These are phyloP conservation scores for Lindgomyces ingoldianus DNA, from an alignment of 495 filamentous ascomycete genomes.

Conservation along the genomic window DNA sequence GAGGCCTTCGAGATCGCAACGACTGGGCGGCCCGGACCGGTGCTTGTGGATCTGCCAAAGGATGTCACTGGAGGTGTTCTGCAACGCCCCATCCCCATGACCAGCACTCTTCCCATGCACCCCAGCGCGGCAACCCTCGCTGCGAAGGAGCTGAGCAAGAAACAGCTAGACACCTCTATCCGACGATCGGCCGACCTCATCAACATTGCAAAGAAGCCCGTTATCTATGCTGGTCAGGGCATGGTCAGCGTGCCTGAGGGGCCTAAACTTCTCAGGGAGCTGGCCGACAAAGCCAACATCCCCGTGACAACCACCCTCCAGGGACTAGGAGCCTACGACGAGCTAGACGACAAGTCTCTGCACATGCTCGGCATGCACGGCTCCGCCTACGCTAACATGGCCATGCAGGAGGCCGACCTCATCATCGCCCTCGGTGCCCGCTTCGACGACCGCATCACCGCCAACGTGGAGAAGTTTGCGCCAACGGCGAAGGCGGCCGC, in stretches of 20 bases:
- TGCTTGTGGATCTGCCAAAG: conserved; percentile 77
- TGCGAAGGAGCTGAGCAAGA: conserved; percentile 58
- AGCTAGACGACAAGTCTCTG: conserved; percentile 72
- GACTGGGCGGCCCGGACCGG: conserved; percentile 72
- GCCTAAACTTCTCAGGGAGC: conserved; percentile 64
- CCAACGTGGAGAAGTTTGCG: conserved; percentile 64
- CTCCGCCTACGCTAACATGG: conserved; percentile 74
- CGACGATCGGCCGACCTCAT: conserved; percentile 65
- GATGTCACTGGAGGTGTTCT: conserved; percentile 72
- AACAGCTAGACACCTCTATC: conserved; percentile 62
- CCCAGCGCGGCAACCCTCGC: conserved; percentile 70
- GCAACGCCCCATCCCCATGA: conserved; percentile 67
- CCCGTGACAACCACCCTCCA: conserved; percentile 80
- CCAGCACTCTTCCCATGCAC: conserved; percentile 61
- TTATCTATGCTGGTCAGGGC: conserved; percentile 76
- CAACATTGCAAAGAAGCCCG: conserved; percentile 73
- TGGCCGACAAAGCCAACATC: conserved; percentile 71
- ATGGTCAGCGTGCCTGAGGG: conserved; percentile 65
- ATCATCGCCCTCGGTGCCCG: conserved; percentile 75
- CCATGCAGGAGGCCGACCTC: conserved; percentile 76
- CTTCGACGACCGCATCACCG: conserved; percentile 78
- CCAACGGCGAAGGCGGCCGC: conserved; percentile 68
- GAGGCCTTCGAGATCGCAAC: conserved; percentile 86
- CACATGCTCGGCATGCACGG: conserved; percentile 88
- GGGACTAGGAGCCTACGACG: conserved; percentile 74